Evolutionary conservation across 306 rosid genomes (phyloP), one percentile per base, ranked within the genome.

Genomic region (Cucumis cinereus): DNA sequence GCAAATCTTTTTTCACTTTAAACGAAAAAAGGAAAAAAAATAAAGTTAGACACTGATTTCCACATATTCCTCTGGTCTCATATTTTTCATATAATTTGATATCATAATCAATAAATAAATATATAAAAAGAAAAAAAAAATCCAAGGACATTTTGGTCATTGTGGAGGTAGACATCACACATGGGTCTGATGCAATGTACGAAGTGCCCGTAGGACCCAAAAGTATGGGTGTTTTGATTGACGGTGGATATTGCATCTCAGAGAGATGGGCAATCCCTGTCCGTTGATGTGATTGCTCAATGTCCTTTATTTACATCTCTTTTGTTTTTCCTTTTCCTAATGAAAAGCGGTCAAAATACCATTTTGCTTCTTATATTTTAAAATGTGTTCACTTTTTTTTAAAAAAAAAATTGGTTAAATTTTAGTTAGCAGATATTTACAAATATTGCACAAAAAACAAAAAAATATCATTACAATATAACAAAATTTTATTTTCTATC

Each of bases 211-310:
- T 69, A 45, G 75, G 75, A 69, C 75, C 75, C 57, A 24, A 24
- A 45, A 0, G 38, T 22, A 69, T 45, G 57, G 56, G 75, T 23
- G 19, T 45, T 45, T 7, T 45, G 75, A 69, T 69, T 50, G 75
- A 69, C 75, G 75, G 75, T 69, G 10, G 38, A 69, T 69, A 69
- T 45, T 69, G 57, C 40, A 20, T 43, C 22, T 69, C 35, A 45
- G 56, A 14, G 57, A 45, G 75, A 69, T 69, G 55, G 56, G 56
- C 55, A 69, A 69, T 69, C 75, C 75, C 75, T 69, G 75, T 45
- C 75, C 75, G 57, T 69, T 23, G 75, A 69, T 69, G 74, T 69
- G 74, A 69, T 69, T 43, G 54, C 38, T 49, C 54, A 43, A 69
- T 69, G 24, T 23, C 35, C 19, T 10, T 61, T 50, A 13, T 16